Conservation (phyloP, 2,329 filamentous ascomycete genomes). For the Niveomyces coronatus region DNA sequence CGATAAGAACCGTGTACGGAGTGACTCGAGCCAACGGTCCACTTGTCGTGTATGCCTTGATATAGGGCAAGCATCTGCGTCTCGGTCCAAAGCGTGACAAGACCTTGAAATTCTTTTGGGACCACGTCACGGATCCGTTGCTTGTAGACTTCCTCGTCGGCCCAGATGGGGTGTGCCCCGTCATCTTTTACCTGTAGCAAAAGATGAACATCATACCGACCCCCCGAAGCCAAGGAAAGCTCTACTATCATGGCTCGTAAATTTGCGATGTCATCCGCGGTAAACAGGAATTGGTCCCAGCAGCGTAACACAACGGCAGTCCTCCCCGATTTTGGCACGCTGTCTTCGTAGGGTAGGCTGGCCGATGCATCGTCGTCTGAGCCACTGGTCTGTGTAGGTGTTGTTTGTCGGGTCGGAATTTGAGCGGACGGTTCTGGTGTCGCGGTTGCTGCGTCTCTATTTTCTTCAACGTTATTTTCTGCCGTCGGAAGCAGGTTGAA, state of each 20-base stretch:
- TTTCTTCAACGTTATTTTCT: constrained; percentile 6
- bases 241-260: constrained; percentile 78
- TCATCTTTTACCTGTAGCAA: constrained; percentile 78
- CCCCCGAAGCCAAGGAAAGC: constrained; percentile 67
- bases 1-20: constrained; percentile 89
- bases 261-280: constrained; percentile 70
- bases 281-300: constrained; percentile 73
- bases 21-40: constrained; percentile 52
- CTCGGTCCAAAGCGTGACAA: constrained; percentile 89
- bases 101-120: constrained; percentile 75
- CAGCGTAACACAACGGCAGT: constrained; percentile 75
- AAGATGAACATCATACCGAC: constrained; percentile 78
- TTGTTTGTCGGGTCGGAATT: no score
- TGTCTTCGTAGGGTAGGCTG: constrained; percentile 12
- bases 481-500: constrained; percentile 31
- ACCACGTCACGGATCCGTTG: constrained; percentile 57
- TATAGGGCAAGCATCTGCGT: constrained; percentile 88
- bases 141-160: constrained; percentile 58
- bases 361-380: not conserved
- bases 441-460: constrained; percentile 11
- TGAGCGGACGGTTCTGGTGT: no score
- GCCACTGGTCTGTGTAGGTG: constrained; percentile 9
- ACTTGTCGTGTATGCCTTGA: constrained; percentile 74
- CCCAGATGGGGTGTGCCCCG: constrained; percentile 65
- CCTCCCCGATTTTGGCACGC: constrained; percentile 32